Base-by-base conservation (phyloP, 306 rosid species). In the Quercus glauca region DNA sequence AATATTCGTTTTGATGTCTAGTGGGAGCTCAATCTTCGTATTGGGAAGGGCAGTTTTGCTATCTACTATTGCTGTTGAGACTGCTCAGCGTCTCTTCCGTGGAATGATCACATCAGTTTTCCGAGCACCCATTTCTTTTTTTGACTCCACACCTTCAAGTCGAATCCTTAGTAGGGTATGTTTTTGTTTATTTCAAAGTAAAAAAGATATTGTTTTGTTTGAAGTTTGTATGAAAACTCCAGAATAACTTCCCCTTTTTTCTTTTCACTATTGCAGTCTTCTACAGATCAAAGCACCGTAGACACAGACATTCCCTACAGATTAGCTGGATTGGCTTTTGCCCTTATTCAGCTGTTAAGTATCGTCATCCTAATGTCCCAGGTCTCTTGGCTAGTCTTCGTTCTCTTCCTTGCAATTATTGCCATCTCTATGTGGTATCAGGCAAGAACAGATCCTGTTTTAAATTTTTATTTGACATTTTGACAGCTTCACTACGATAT, bases 111-210 rank as follows among this genome's bases (percentile, higher is more conserved):
- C 85, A 12, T 88, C 99, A 3, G 80, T 94, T 67, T 94, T 92
- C 83, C 86, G 91, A 29, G 97, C 99, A 58, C 95, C 97, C 31
- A 81, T 94, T 74, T 88, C 90, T 43, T 94, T 92, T 83, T 94
- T 94, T 4, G 97, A 92, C 49, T 83, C 87, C 79, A 92, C 96
- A 12, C 97, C 97, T 72, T 92, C 97, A 51, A 92, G 99, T 82
- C 76, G 89, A 83, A 94, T 94, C 83, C 88, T 94, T 25, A 92
- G 82, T 75, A 87, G 97, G 25, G 25, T 23, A 23, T 23, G 25
- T 23, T 23, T 23, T 23, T 23, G 25, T 23, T 23, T 23, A 23
- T 74, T 77, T 33, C 69, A 12, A 51, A 75, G 69, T 71, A 58
- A 18, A 11, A 28, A 80, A 19, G 31, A 72, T 67, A 3, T 81